A percentile compares a stretch with the other conserved stretches of the same genome.
These are phyloP conservation scores for Hortiboletus flavorubellus DNA, from an alignment of 768 basidiomycete species.

Conservation along the genomic window DNA sequence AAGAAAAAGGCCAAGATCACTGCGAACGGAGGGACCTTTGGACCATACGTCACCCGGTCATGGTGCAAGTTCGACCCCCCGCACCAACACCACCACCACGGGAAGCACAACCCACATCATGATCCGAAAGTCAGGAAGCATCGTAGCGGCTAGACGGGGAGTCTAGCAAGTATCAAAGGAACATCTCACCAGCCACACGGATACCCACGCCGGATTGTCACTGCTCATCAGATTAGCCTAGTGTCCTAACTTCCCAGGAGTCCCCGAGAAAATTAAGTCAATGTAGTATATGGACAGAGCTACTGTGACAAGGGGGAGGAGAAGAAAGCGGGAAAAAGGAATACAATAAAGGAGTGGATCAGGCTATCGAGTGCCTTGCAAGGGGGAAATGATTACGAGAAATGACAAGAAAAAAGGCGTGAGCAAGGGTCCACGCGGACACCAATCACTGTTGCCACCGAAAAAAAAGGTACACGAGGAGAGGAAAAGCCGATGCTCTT, in stretches of 20 bases:
- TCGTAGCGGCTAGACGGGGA: neutral
- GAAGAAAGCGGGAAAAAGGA: neutral
- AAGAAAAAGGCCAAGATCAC: neutral
- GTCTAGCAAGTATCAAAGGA: neutral
- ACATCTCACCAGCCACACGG: too few species aligned
- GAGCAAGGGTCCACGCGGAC: constrained; percentile 1
- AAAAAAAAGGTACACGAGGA: neutral
- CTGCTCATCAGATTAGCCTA: neutral
- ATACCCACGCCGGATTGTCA: too few species aligned
- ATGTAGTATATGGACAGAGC: constrained; percentile 22
- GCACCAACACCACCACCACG: neutral
- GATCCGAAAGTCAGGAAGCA: neutral
- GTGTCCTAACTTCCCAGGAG: neutral
- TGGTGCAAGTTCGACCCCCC: neutral
- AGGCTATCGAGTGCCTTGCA: constrained; percentile 6
- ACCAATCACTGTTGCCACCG: constrained; percentile 1
- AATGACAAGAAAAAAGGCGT: neutral
- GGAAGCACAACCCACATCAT: too few species aligned
- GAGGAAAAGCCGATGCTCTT: constrained; percentile 7
- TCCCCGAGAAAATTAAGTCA: constrained; percentile 20
- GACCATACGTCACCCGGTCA: neutral
- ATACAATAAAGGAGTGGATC: constrained; percentile 8
- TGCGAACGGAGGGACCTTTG: too few species aligned
- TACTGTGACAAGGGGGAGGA: constrained; percentile 17
- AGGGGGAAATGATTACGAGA: neutral